phyloP scores from a whole-genome alignment of 495 filamentous ascomycete species.

The Penicillium salamii region DNA sequence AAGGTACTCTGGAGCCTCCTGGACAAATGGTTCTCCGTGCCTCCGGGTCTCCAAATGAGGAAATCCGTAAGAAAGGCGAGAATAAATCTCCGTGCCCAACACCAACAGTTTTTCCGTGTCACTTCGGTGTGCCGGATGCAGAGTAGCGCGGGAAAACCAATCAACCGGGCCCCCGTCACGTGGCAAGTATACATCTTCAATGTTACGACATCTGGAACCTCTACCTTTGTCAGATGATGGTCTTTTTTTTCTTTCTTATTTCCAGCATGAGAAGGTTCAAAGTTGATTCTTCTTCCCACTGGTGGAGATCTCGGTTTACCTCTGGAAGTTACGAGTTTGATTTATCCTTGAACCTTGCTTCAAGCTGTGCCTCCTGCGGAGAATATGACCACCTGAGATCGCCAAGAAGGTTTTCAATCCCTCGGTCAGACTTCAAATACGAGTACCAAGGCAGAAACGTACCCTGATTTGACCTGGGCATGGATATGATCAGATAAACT shows the following conservation, averaged over 20 bases:
- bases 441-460: neutral
- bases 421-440: neutral
- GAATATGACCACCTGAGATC: neutral
- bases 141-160: slow-evolving; percentile 1
- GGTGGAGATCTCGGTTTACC: no score
- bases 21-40: neutral
- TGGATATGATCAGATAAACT: no score
- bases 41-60: slow-evolving; percentile 17
- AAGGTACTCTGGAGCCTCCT: neutral
- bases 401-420: neutral
- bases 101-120: neutral
- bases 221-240: no score
- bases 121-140: slow-evolving; percentile 12
- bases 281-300: no score
- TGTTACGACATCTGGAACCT: no score
- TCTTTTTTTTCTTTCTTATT: no score
- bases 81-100: neutral
- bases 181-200: no score
- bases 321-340: no score
- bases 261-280: no score
- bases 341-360: neutral
- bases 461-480: no score
- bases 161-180: neutral
- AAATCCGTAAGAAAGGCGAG: slow-evolving; percentile 7
- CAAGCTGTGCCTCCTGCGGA: neutral